Evolutionary conservation across 23 red algal genomes (phyloP), one percentile per base, ranked within the genome.

Genomic region (Gracilaria domingensis): DNA sequence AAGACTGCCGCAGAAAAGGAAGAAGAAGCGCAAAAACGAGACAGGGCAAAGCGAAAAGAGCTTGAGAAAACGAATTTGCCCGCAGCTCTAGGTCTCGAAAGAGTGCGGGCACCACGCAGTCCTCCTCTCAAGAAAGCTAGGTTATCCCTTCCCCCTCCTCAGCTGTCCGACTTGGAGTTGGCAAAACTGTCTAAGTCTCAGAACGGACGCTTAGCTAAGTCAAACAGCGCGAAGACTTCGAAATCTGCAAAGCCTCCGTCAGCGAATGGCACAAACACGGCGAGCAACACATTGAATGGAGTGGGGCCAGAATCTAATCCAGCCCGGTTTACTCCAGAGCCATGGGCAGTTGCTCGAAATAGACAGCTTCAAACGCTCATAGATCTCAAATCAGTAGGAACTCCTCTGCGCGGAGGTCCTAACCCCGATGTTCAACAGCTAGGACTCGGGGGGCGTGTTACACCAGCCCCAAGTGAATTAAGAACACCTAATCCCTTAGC

Each of bases 1-100:
- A 81, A 91, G 47, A 82, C 66, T 26, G n/a, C 36, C 8, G 87
- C 72, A 57, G 87, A 91, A 81, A 81, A 82, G 40, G 87, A 91
- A 81, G 72, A 81, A 55, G 76, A 81, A 44, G 72, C 58, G 23
- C 75, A 80, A 44, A 82, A 66, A 36, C 73, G 76, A 80, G 87
- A 91, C 66, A 79, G 48, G 23, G 76, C 58, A 21, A 88, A 75
- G 70, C 65, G 84, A 59, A 88, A 77, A 12, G 53, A 88, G 69
- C 70, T 61, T 28, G 84, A 88, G 40, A 91, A 91, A 54, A 66
- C 37, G 59, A 81, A 81, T n/a, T 80, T 70, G 38, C 49, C 75
- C 17, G 87, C 73, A 25, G 87, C 75, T n/a, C 47, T 80, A 12
- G 87, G 57, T 11, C 75, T 81, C 17, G 66, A 91, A 0, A 81